phyloP scores from a whole-genome alignment of 495 filamentous ascomycete genomes.

The Melanomma pulvis-pyrius region DNA sequence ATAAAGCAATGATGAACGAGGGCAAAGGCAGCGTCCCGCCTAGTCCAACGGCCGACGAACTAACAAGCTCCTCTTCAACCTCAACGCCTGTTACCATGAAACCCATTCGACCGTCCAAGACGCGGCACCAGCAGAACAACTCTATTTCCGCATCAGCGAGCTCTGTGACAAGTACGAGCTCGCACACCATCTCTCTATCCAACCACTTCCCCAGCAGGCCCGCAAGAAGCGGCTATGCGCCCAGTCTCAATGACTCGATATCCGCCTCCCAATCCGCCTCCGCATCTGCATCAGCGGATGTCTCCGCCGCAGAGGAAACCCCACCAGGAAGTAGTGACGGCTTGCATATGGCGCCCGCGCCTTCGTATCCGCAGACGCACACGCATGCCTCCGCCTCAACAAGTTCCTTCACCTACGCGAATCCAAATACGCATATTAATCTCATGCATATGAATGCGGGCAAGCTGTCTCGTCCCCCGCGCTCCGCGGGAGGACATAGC shows the following conservation, averaged over 20 bases:
- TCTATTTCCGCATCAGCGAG: constrained; percentile 32
- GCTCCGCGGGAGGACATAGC: constrained; percentile 25
- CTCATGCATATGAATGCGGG: constrained; percentile 2
- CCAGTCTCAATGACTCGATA: constrained; percentile 18
- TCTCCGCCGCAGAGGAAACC: constrained; percentile 32
- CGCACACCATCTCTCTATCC: constrained; percentile 6
- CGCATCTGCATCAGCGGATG: constrained; percentile 31
- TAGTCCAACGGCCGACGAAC: constrained; percentile 17
- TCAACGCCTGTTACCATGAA: constrained; percentile 38
- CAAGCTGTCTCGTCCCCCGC: constrained; percentile 9
- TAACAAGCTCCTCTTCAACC: constrained; percentile 21
- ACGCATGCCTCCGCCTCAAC: constrained; percentile 14
- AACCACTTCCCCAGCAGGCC: constrained; percentile 18
- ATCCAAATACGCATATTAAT: constrained; percentile 29
- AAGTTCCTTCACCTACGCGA: constrained; percentile 15
- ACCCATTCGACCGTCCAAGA: constrained; percentile 8
- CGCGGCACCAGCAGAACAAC: constrained; percentile 14
- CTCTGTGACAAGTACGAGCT: constrained; percentile 24
- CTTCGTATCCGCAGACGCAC: constrained; percentile 6
- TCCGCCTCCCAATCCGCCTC: constrained; percentile 29
- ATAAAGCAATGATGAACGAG: constrained; percentile 11
- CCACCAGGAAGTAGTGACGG: constrained; percentile 32
- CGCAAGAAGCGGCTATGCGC: constrained; percentile 5
- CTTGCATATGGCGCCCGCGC: constrained; percentile 18
- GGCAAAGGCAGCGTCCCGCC: background rate